Evolutionary conservation across 345 rosid species (phyloP).

Genomic region (Citrus cavaleriei): DNA sequence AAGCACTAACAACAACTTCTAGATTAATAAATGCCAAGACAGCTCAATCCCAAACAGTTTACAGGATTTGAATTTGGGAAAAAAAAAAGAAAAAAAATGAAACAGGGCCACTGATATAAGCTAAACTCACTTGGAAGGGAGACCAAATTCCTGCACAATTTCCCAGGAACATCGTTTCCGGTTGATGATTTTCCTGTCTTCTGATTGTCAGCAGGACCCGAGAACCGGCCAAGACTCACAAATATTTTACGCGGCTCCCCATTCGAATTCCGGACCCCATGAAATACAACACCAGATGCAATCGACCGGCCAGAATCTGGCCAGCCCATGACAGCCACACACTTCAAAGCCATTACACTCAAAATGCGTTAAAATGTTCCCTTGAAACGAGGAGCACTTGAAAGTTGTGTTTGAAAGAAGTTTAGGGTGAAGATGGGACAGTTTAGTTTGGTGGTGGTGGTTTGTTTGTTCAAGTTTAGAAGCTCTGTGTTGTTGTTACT

Average conservation of each 20-base stretch:
- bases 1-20: not conserved
- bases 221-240: constrained; percentile 17
- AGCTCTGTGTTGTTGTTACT: no score
- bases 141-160: constrained; percentile 30
- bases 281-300: constrained; percentile 10
- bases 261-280: not conserved
- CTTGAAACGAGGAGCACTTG: no score
- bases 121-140: constrained; percentile 42
- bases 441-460: no score
- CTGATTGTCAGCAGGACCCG: constrained; percentile 20
- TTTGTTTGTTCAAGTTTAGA: no score
- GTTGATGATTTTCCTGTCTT: constrained; percentile 2
- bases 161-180: constrained; percentile 21
- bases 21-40: not conserved
- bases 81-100: not conserved
- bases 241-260: not conserved
- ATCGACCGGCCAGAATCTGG: constrained; percentile 8
- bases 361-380: not conserved
- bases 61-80: not conserved
- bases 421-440: no score
- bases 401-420: no score
- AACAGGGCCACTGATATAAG: not conserved
- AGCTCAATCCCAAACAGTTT: not conserved
- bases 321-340: constrained; percentile 8
- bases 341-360: constrained; percentile 25